phyloP scores from a whole-genome alignment of 2,329 filamentous ascomycete genomes.

The Aspergillus pseudoterreus region DNA sequence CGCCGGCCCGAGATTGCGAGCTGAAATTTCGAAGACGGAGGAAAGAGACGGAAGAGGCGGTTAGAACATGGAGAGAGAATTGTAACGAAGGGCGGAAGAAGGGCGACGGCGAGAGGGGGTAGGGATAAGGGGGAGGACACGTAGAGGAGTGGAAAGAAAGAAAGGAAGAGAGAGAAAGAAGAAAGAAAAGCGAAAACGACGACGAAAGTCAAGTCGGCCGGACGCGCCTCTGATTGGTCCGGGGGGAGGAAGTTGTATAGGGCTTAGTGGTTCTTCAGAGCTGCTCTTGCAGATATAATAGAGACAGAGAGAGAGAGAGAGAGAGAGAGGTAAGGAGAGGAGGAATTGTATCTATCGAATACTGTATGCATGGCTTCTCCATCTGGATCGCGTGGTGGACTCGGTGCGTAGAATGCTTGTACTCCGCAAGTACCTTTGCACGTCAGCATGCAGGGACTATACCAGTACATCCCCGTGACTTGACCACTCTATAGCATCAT shows the following conservation, averaged over 20 bases:
- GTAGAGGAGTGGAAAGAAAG: background rate
- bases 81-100: background rate
- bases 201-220: background rate
- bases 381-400: too few species aligned
- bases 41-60: conserved; percentile 1
- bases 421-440: too few species aligned
- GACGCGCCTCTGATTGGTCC: conserved; percentile 2
- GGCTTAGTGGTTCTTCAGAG: too few species aligned
- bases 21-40: conserved; percentile 2
- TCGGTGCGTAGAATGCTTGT: too few species aligned
- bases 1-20: background rate
- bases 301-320: too few species aligned
- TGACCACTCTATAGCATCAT: too few species aligned
- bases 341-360: too few species aligned
- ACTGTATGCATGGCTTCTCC: too few species aligned
- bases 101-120: background rate
- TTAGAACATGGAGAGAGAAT: background rate
- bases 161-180: conserved; percentile 1
- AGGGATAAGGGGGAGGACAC: background rate
- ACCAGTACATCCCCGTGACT: too few species aligned
- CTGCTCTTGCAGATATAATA: too few species aligned
- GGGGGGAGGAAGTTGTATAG: background rate
- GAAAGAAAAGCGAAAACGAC: conserved; percentile 1
- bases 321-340: too few species aligned
- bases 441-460: too few species aligned